phyloP scores from a whole-genome alignment of 169 alveolate species.

The Eimeria mitis region DNA sequence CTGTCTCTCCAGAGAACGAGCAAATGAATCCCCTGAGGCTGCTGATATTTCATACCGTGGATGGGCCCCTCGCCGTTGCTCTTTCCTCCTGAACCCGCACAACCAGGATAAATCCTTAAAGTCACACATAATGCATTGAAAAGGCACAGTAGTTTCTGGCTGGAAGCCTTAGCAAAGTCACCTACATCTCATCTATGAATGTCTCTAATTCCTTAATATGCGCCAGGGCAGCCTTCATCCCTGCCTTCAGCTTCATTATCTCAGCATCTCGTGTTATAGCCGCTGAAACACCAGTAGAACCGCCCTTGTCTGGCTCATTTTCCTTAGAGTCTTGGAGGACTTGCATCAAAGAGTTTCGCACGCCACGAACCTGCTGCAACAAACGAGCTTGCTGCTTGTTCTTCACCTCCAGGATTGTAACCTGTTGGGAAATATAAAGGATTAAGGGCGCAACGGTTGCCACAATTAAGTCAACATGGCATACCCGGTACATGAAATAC shows the following conservation, averaged over 20 bases:
- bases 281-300: background rate
- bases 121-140: background rate
- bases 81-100: slow-evolving; percentile 41
- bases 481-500: background rate
- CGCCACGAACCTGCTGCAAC: slow-evolving; percentile 77
- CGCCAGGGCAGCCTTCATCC: slow-evolving; percentile 70
- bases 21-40: slow-evolving; percentile 37
- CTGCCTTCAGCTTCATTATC: slow-evolving; percentile 17
- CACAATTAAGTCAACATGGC: background rate
- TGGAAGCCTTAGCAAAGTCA: background rate
- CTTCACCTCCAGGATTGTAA: slow-evolving; percentile 76
- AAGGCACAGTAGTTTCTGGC: background rate
- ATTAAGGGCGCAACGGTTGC: background rate
- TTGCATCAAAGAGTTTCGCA: slow-evolving; percentile 69
- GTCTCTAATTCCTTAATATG: slow-evolving; percentile 62
- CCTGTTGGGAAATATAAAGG: background rate
- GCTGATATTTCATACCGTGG: slow-evolving; percentile 59
- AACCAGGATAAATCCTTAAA: background rate
- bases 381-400: slow-evolving; percentile 57
- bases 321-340: slow-evolving; percentile 43
- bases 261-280: slow-evolving; percentile 12
- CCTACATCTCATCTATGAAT: slow-evolving; percentile 72
- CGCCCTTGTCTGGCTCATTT: slow-evolving; percentile 10
- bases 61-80: slow-evolving; percentile 58
- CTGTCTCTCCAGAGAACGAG: background rate